These are phyloP conservation scores for Aspergillus niger DNA, from an alignment of 2,329 filamentous ascomycete genomes.

Conservation along the genomic window DNA sequence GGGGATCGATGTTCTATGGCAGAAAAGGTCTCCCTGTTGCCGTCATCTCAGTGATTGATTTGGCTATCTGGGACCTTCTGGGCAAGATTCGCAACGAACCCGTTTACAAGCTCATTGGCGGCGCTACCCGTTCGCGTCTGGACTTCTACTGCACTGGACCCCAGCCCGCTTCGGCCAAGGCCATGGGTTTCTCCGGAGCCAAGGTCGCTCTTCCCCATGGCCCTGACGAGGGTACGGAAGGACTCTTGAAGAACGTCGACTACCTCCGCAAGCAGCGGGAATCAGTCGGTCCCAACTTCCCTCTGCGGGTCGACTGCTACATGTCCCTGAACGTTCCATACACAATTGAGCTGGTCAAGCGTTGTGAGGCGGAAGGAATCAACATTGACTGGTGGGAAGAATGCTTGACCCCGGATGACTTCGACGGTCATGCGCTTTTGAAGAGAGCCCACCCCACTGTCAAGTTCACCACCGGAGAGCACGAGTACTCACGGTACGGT, in stretches of 20 bases:
- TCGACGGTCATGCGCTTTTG: constrained; percentile 84
- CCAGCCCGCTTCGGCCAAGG: constrained; percentile 75
- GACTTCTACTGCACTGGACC: constrained; percentile 96
- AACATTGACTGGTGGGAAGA: constrained; percentile 99
- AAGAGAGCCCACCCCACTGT: constrained; percentile 86
- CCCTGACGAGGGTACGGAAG: constrained; percentile 79
- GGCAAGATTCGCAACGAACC: constrained; percentile 91
- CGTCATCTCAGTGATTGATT: constrained; percentile 90
- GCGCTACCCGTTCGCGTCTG: constrained; percentile 78
- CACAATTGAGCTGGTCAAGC: constrained; percentile 86
- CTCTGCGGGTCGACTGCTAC: constrained; percentile 94
- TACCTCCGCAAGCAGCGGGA: constrained; percentile 84
- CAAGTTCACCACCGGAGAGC: constrained; percentile 95
- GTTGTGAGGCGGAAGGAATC: constrained; percentile 74
- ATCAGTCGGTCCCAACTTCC: constrained; percentile 83
- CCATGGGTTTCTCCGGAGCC: constrained; percentile 85
- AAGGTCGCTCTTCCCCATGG: constrained; percentile 91
- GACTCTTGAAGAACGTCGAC: constrained; percentile 84
- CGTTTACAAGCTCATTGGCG: constrained; percentile 91
- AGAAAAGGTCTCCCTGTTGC: constrained; percentile 88
- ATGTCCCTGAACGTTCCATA: constrained; percentile 94
- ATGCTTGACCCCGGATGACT: constrained; percentile 86
- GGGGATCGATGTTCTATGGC: constrained; percentile 93
- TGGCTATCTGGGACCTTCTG: constrained; percentile 88
- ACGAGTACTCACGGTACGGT: constrained; percentile 91